Evolutionary conservation across 2,329 filamentous ascomycete genomes (phyloP).

Genomic region (Aspergillus spinulosporus): DNA sequence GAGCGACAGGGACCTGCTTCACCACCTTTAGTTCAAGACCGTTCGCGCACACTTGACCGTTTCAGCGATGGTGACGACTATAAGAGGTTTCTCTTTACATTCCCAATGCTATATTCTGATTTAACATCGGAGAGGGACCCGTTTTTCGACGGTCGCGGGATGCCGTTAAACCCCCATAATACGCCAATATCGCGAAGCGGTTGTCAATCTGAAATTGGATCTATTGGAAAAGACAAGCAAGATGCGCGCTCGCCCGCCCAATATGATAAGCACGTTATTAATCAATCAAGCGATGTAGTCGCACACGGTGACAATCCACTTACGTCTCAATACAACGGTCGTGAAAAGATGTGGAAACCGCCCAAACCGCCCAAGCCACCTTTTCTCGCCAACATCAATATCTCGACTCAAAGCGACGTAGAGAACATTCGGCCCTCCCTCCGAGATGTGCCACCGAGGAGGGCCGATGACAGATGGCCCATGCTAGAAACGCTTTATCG

Average conservation of each 20-base stretch:
- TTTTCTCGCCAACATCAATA: conserved; percentile 12
- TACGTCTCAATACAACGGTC: neutral
- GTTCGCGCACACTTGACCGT: neutral
- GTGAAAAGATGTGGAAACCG: conserved; percentile 8
- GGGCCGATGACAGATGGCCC: neutral
- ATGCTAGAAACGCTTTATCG: neutral
- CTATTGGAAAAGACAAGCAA: neutral
- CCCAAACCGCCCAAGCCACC: conserved; percentile 19
- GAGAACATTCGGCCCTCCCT: conserved; percentile 6
- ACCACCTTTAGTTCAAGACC: neutral
- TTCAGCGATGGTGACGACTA: neutral
- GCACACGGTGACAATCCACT: neutral
- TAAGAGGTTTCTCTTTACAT: neutral
- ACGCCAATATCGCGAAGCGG: conserved; percentile 16
- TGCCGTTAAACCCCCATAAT: conserved; percentile 14
- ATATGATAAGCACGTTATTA: neutral
- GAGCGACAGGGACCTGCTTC: neutral
- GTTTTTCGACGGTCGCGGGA: conserved; percentile 5
- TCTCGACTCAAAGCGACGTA: neutral
- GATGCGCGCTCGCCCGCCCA: neutral
- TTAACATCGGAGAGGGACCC: conserved; percentile 3
- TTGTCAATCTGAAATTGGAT: conserved; percentile 3
- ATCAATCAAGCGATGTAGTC: neutral
- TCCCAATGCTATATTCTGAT: conserved; percentile 1
- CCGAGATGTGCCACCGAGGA: neutral